Evolutionary conservation across 1,139 yeast species (phyloP).

Genomic region (Blastobotrys aristatus): DNA sequence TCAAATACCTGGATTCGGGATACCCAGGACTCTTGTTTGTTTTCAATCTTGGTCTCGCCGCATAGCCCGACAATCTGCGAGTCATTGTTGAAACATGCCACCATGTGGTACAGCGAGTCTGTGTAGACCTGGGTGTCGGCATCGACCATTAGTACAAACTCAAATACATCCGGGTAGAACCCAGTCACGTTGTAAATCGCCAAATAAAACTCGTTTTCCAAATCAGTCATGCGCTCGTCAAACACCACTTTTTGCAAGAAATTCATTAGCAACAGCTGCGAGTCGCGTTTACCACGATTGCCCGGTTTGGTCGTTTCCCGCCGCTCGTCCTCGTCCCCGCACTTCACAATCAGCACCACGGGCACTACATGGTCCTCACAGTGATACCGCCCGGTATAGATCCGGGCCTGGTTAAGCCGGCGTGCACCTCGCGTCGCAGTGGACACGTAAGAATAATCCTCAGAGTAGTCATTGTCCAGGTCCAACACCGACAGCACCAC

Average conservation of each 20-base stretch:
- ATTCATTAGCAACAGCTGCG: slow-evolving; percentile 90
- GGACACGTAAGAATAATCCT: slow-evolving; percentile 82
- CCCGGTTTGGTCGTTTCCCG: slow-evolving; percentile 79
- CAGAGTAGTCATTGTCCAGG: slow-evolving; percentile 54
- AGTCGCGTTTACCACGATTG: slow-evolving; percentile 96
- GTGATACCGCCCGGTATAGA: slow-evolving; percentile 72
- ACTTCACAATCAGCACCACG: slow-evolving; percentile 73
- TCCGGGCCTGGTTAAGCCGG: slow-evolving; percentile 97
- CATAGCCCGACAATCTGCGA: slow-evolving; percentile 92
- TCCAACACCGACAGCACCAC: slow-evolving; percentile 83
- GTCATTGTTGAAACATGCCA: slow-evolving; percentile 86
- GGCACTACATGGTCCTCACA: slow-evolving; percentile 71
- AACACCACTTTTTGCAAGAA: slow-evolving; percentile 87
- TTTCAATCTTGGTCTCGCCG: slow-evolving; percentile 94
- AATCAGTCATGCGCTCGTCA: slow-evolving; percentile 94
- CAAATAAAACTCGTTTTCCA: slow-evolving; percentile 76
- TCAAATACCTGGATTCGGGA: slow-evolving; percentile 95
- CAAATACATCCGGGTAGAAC: slow-evolving; percentile 80
- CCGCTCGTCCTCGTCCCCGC: slow-evolving; percentile 46
- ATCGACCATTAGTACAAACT: slow-evolving; percentile 87
- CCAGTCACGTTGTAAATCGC: slow-evolving; percentile 82
- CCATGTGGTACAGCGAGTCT: slow-evolving; percentile 88
- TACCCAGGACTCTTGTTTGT: slow-evolving; percentile 84
- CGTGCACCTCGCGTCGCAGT: slow-evolving; percentile 81
- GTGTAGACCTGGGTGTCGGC: slow-evolving; percentile 94